Percentiles rank a stretch among this genome's conserved stretches.
These are phyloP conservation scores for Neostapfia colusana DNA, from an alignment of 176 grass and related monocot genomes.

Conservation along the genomic window DNA sequence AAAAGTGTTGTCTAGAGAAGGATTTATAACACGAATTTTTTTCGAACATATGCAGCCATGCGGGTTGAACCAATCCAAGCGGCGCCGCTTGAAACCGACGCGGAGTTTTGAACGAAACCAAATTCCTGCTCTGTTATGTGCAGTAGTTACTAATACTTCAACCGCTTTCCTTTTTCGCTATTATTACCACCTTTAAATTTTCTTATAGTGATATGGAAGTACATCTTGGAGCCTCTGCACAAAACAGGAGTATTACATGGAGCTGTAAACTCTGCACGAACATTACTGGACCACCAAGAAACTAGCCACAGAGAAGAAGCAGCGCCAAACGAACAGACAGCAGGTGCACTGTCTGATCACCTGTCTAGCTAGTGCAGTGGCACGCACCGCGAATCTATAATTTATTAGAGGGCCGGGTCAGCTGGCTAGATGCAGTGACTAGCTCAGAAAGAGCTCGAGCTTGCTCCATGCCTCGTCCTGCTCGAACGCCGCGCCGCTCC, in stretches of 20 bases:
- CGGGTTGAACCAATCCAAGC: too few species aligned
- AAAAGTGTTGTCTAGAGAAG: too few species aligned
- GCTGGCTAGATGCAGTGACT: not conserved
- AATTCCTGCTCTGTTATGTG: not conserved
- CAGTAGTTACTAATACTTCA: not conserved
- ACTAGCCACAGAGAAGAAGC: not conserved
- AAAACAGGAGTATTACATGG: not conserved
- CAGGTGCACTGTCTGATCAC: not conserved
- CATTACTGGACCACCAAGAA: conserved; percentile 3
- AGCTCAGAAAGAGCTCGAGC: conserved; percentile 61
- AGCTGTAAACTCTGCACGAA: not conserved
- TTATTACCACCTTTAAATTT: not conserved
- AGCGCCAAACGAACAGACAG: not conserved
- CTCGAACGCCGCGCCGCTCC: conserved; percentile 42
- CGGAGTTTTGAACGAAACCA: not conserved
- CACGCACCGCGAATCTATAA: not conserved
- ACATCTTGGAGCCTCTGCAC: not conserved
- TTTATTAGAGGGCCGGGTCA: not conserved
- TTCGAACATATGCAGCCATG: too few species aligned
- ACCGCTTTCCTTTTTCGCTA: not conserved
- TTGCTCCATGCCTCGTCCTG: conserved; percentile 58
- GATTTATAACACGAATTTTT: too few species aligned
- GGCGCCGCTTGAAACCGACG: too few species aligned
- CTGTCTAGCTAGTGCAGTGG: not conserved
- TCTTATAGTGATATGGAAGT: not conserved